Evolutionary conservation across 768 basidiomycete genomes (phyloP).

Genomic region (Polyporus arcularius): DNA sequence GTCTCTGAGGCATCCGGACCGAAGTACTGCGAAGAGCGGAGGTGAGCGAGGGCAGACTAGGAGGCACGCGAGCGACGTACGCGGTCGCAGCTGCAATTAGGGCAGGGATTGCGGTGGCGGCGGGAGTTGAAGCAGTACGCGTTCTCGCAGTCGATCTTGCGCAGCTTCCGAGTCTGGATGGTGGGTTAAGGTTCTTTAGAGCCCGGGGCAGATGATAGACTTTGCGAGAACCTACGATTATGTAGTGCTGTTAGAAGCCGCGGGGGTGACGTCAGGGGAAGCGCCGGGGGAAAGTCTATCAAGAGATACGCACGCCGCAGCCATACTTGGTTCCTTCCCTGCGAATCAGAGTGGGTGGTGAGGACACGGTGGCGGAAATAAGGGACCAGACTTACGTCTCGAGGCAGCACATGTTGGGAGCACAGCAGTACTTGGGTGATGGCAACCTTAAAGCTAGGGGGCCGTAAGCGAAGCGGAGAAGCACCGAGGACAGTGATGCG

Average conservation of each 20-base stretch:
- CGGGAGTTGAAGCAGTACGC: conserved; percentile 43
- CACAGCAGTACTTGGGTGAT: conserved; percentile 11
- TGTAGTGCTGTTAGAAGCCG: conserved; percentile 56
- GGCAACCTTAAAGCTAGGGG: conserved; percentile 17
- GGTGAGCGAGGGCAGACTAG: conserved; percentile 4
- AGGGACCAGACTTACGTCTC: conserved; percentile 34
- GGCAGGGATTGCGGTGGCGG: conserved; percentile 43
- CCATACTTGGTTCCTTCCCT: conserved; percentile 77
- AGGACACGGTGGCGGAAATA: conserved; percentile 8
- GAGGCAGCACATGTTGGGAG: conserved; percentile 38
- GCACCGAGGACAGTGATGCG: conserved; percentile 17
- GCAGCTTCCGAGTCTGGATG: conserved; percentile 49
- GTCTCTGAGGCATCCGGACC: conserved; percentile 72
- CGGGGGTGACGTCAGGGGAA: conserved; percentile 25
- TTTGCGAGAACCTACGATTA: conserved; percentile 49
- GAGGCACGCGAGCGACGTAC: conserved; percentile 31
- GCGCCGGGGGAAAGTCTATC: conserved; percentile 16
- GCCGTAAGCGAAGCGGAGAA: conserved; percentile 10
- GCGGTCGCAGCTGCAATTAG: conserved; percentile 45
- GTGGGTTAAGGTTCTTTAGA: conserved; percentile 1
- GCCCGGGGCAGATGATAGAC: conserved; percentile 7
- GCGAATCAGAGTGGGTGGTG: conserved; percentile 24
- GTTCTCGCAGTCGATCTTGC: conserved; percentile 57
- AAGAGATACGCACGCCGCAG: conserved; percentile 50
- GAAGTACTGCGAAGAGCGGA: conserved; percentile 51